phyloP scores from a whole-genome alignment of 495 filamentous ascomycete species.

The Aspergillus olivimuriae region DNA sequence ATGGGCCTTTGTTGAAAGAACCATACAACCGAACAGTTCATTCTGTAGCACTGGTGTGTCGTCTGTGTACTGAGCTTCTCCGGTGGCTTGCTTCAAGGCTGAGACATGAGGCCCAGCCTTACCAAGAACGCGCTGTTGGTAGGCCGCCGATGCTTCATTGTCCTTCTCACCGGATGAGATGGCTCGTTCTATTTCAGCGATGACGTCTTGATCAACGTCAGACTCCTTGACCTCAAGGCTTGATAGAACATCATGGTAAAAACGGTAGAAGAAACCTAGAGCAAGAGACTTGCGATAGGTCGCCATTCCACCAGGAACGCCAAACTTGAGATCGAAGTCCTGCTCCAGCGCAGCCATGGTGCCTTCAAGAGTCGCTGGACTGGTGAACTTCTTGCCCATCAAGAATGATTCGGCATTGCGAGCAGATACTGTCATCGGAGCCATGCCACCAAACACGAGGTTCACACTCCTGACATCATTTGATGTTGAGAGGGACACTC shows the following conservation, averaged over 20 bases:
- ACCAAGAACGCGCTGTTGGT: conserved; percentile 70
- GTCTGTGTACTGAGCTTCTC: conserved; percentile 94
- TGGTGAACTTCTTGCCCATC: conserved; percentile 69
- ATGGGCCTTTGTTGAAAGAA: conserved; percentile 84
- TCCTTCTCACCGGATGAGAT: conserved; percentile 56
- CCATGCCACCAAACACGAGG: conserved; percentile 89
- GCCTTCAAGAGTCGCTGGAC: conserved; percentile 76
- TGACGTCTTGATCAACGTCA: conserved; percentile 46
- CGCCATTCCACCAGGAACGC: conserved; percentile 93
- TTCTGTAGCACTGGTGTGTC: conserved; percentile 85
- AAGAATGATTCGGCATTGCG: conserved; percentile 67
- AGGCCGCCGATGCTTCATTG: conserved; percentile 39
- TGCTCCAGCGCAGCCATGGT: conserved; percentile 78
- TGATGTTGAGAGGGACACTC: conserved; percentile 57
- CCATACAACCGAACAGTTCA: conserved; percentile 80
- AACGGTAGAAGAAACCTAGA: conserved; percentile 81
- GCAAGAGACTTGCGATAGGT: conserved; percentile 89
- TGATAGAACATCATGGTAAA: conserved; percentile 67
- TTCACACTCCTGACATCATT: conserved; percentile 63
- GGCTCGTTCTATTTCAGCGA: conserved; percentile 53
- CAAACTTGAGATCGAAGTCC: conserved; percentile 80
- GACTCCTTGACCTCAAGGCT: conserved; percentile 37
- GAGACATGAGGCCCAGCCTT: conserved; percentile 80
- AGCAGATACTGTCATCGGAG: conserved; percentile 75
- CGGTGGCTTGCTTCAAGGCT: conserved; percentile 87